Percentiles rank a stretch among this genome's conserved stretches.
Conservation (phyloP, 441 rosid genomes). For the Erodium moschatum region DNA sequence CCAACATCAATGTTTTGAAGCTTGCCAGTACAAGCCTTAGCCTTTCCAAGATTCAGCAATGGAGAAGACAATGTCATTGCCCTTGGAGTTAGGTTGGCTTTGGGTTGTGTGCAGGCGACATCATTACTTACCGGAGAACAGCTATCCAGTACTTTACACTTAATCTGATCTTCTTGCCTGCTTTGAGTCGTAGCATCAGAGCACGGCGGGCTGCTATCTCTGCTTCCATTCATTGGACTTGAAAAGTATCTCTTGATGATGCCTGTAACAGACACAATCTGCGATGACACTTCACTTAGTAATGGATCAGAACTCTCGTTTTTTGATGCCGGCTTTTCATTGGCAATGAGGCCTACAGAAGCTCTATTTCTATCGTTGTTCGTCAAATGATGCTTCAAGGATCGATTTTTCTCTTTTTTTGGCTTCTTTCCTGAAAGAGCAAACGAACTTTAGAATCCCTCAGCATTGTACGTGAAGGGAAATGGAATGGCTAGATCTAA, state of each 20-base stretch:
- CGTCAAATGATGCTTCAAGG: not conserved
- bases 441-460: slow-evolving; percentile 9
- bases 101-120: slow-evolving; percentile 6
- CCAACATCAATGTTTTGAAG: slow-evolving; percentile 31
- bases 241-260: slow-evolving; percentile 14
- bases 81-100: slow-evolving; percentile 1
- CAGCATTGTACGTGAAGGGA: not conserved
- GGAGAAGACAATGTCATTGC: not conserved
- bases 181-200: slow-evolving; percentile 1
- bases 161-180: not conserved
- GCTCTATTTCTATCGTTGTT: not conserved
- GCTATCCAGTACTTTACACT: too few relatives aligned
- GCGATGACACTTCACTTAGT: slow-evolving; percentile 14
- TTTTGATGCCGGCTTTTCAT: too few relatives aligned
- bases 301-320: not conserved
- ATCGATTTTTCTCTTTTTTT: slow-evolving; percentile 6
- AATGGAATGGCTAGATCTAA: not conserved
- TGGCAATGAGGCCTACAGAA: not conserved
- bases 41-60: too few relatives aligned
- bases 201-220: slow-evolving; percentile 5
- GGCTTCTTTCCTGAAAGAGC: slow-evolving; percentile 11
- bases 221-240: slow-evolving; percentile 14
- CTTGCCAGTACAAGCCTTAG: slow-evolving; percentile 14
- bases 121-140: slow-evolving; percentile 4
- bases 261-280: slow-evolving; percentile 16